These are phyloP conservation scores for Penicillium paneum DNA, from an alignment of 2,329 filamentous ascomycete genomes.

Conservation along the genomic window DNA sequence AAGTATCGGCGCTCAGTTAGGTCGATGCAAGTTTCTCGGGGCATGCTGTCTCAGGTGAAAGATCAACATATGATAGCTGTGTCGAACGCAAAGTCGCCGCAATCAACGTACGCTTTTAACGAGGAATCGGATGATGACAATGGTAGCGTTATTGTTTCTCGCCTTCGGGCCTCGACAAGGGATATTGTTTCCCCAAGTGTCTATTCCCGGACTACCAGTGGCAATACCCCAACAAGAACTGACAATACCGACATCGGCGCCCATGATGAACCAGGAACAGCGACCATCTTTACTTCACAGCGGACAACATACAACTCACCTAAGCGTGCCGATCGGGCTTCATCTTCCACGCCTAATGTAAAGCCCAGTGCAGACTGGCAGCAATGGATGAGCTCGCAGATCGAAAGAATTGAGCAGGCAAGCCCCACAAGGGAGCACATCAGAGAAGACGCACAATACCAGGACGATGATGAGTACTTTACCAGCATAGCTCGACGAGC, in stretches of 20 bases:
- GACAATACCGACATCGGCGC: conserved; percentile 5
- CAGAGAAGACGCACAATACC: conserved; percentile 40
- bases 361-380: conserved; percentile 37
- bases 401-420: conserved; percentile 31
- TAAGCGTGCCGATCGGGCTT: conserved; percentile 13
- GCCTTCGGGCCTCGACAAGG: conserved; percentile 1
- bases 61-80: background rate
- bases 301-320: conserved; percentile 33
- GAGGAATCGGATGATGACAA: conserved; percentile 21
- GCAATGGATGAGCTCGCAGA: conserved; percentile 38
- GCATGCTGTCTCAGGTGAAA: background rate
- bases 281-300: conserved; percentile 36
- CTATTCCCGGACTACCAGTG: conserved; percentile 44
- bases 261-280: conserved; percentile 33
- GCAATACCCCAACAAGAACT: conserved; percentile 24
- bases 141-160: conserved; percentile 19
- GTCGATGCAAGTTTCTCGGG: conserved; percentile 4
- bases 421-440: conserved; percentile 33
- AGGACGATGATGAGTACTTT: conserved; percentile 25
- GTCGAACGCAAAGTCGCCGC: background rate
- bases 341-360: conserved; percentile 1
- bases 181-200: conserved; percentile 38
- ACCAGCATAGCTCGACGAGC: conserved; percentile 9
- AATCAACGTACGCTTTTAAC: background rate
- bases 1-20: conserved; percentile 5